phyloP scores from a whole-genome alignment of 345 rosid species.

The Dipteronia dyeriana region DNA sequence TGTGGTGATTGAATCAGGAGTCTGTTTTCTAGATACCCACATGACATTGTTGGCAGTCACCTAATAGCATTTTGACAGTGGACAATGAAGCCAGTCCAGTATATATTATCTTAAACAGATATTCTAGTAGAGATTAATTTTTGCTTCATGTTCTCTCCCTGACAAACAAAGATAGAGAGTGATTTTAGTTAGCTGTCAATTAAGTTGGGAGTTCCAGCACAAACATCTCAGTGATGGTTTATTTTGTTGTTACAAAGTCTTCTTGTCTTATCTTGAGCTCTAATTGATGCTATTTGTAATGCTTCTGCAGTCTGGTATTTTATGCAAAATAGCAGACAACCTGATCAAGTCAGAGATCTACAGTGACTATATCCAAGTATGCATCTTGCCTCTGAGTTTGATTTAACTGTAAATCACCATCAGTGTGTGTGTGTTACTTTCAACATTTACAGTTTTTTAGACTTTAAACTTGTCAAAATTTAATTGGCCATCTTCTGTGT shows the following conservation, averaged over 20 bases:
- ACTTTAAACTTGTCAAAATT: neutral
- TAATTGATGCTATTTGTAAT: neutral
- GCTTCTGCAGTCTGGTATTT: conserved; percentile 60
- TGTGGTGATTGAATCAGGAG: neutral
- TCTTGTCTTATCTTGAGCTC: neutral
- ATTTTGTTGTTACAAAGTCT: no score
- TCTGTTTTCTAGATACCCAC: neutral
- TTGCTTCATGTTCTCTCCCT: no score
- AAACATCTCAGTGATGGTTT: no score
- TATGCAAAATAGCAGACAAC: conserved; percentile 60
- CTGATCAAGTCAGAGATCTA: conserved; percentile 69
- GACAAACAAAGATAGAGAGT: no score
- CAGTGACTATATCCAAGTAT: conserved; percentile 81
- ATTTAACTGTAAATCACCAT: neutral
- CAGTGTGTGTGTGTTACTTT: neutral
- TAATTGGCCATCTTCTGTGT: neutral
- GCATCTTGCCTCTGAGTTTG: conserved; percentile 13
- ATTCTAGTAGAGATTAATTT: no score
- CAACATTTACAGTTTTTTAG: neutral
- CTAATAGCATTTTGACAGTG: no score
- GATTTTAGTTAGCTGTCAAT: no score
- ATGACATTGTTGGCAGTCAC: neutral
- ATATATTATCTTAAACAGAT: neutral
- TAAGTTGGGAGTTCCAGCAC: neutral
- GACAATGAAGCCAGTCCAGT: neutral